A percentile compares a stretch with the other conserved stretches of the same genome.
phyloP scores from a whole-genome alignment of 768 basidiomycete genomes.

The Steccherinum ochraceum region DNA sequence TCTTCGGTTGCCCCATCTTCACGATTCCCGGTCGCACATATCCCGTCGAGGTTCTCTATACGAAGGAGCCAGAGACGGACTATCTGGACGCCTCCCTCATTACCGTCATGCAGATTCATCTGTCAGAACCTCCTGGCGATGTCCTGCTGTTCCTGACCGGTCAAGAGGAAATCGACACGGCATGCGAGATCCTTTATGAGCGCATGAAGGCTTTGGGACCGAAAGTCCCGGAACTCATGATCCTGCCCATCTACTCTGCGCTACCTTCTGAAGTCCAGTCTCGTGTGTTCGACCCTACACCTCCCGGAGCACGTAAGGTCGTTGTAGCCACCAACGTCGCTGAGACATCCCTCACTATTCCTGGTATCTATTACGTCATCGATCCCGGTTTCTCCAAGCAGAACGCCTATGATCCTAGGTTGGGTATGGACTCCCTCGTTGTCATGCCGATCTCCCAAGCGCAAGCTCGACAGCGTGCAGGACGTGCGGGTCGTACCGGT shows the following conservation, averaged over 20 bases:
- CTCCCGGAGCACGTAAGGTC: slow-evolving; percentile 96
- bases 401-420: slow-evolving; percentile 93
- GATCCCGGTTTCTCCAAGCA: slow-evolving; percentile 99
- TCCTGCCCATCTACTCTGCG: slow-evolving; percentile 96
- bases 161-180: slow-evolving; percentile 97
- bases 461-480: slow-evolving; percentile 91
- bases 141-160: slow-evolving; percentile 96
- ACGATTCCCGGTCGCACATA: slow-evolving; percentile 99
- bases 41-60: slow-evolving; percentile 97
- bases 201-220: slow-evolving; percentile 98
- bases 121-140: slow-evolving; percentile 96
- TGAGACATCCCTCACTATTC: slow-evolving; percentile 96
- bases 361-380: slow-evolving; percentile 98
- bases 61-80: slow-evolving; percentile 96
- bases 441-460: slow-evolving; percentile 99
- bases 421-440: slow-evolving; percentile 98
- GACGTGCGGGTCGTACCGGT: slow-evolving; percentile 95
- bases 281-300: slow-evolving; percentile 95
- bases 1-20: slow-evolving; percentile 98
- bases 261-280: slow-evolving; percentile 98
- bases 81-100: slow-evolving; percentile 98
- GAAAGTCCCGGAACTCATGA: slow-evolving; percentile 96
- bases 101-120: slow-evolving; percentile 98
- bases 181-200: slow-evolving; percentile 95
- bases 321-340: slow-evolving; percentile 99